Percentiles rank a stretch among this genome's conserved stretches.
Conservation (phyloP, 202 grass and related monocot species). For the Eragrostis tef region DNA sequence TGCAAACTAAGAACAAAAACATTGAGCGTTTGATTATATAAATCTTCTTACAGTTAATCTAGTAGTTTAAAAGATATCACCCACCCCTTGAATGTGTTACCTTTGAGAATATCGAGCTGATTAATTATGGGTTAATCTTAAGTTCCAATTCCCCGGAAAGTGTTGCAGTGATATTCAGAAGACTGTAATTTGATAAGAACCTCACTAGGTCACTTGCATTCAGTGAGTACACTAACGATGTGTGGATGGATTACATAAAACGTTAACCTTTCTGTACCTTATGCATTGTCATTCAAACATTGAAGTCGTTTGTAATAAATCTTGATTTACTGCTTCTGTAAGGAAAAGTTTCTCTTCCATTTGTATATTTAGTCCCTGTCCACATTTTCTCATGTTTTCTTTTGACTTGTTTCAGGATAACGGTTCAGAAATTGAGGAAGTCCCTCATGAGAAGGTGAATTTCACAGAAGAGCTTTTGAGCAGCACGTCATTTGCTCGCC, state of each 20-base stretch:
- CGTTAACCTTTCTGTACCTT: background rate
- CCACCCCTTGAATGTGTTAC: too few species aligned
- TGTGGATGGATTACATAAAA: background rate
- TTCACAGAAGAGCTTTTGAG: constrained; percentile 96
- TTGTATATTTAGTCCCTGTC: constrained; percentile 9
- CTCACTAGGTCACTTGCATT: background rate
- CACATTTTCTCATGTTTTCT: constrained; percentile 42
- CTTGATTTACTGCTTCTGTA: constrained; percentile 23
- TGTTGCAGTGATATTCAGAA: background rate
- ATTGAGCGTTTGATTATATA: too few species aligned
- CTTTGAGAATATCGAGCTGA: too few species aligned
- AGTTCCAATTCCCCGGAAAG: too few species aligned
- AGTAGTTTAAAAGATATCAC: too few species aligned
- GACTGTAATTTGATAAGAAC: background rate
- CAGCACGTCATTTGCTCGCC: constrained; percentile 84
- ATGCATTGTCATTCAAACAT: constrained; percentile 6
- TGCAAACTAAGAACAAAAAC: background rate
- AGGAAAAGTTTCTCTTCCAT: constrained; percentile 9
- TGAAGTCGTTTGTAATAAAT: constrained; percentile 8
- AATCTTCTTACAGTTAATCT: too few species aligned
- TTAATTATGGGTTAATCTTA: too few species aligned
- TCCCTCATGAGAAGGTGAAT: constrained; percentile 64
- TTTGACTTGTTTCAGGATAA: constrained; percentile 64
- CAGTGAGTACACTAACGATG: background rate
- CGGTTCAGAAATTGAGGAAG: constrained; percentile 49